These are phyloP conservation scores for Alnus rubra DNA, from an alignment of 306 rosid species.

Conservation along the genomic window DNA sequence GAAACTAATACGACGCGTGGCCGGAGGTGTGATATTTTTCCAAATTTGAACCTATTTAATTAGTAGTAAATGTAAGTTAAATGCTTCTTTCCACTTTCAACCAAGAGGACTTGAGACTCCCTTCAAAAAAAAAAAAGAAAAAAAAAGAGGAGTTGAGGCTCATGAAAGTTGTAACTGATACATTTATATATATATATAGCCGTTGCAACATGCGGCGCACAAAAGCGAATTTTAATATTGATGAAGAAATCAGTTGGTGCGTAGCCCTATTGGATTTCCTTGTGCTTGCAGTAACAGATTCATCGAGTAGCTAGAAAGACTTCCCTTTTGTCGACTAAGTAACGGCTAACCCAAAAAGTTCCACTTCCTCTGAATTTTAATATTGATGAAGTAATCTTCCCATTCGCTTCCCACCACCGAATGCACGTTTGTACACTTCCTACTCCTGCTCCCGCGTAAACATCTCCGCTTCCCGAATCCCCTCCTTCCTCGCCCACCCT, in stretches of 20 bases:
- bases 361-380: background rate
- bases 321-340: background rate
- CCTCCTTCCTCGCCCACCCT: background rate
- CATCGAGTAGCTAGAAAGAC: background rate
- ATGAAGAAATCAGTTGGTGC: constrained; percentile 6
- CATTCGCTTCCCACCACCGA: constrained; percentile 15
- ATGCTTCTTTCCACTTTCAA: too few relatives aligned
- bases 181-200: too few relatives aligned
- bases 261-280: constrained; percentile 18
- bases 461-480: background rate
- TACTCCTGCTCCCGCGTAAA: constrained; percentile 26
- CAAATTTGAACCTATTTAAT: too few relatives aligned
- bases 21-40: too few relatives aligned
- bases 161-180: too few relatives aligned
- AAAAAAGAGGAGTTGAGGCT: too few relatives aligned
- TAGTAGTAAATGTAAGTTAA: too few relatives aligned
- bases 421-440: background rate
- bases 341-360: background rate
- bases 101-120: too few relatives aligned
- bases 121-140: too few relatives aligned
- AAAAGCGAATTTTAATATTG: too few relatives aligned
- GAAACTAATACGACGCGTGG: too few relatives aligned
- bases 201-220: too few relatives aligned
- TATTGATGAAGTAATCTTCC: background rate
- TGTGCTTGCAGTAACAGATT: background rate